phyloP scores from a whole-genome alignment of 1,284 basidiomycete genomes.

The Naganishia sp. region DNA sequence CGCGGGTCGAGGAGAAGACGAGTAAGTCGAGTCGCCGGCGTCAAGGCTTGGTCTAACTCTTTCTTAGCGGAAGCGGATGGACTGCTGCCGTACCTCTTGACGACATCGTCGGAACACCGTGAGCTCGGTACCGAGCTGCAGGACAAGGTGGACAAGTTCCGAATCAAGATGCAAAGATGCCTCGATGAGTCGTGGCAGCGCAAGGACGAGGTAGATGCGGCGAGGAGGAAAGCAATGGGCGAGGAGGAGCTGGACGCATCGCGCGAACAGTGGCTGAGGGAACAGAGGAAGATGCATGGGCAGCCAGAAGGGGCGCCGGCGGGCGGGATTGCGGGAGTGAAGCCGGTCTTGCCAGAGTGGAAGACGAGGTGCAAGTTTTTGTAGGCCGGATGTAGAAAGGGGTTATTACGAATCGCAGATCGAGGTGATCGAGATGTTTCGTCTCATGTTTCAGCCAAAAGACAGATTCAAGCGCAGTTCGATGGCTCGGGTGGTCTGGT shows the following conservation, averaged over 20 bases:
- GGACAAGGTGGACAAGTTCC: conserved; percentile 39
- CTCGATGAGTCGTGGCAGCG: conserved; percentile 48
- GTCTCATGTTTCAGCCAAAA: neutral
- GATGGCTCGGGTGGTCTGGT: too few relatives aligned
- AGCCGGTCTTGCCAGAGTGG: conserved; percentile 26
- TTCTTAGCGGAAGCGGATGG: conserved; percentile 43
- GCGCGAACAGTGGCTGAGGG: conserved; percentile 26
- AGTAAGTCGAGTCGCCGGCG: conserved; percentile 37
- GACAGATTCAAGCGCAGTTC: too few relatives aligned
- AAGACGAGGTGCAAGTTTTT: conserved; percentile 25
- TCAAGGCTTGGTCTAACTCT: neutral
- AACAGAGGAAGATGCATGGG: conserved; percentile 19
- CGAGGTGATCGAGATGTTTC: neutral
- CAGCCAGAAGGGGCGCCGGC: conserved; percentile 9
- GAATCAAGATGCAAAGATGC: conserved; percentile 37
- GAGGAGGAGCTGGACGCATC: conserved; percentile 28
- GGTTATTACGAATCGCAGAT: neutral
- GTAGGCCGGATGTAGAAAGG: conserved; percentile 1
- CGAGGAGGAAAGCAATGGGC: conserved; percentile 20
- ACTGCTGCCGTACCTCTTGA: conserved; percentile 45
- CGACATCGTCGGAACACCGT: conserved; percentile 37
- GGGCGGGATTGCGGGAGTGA: conserved; percentile 12
- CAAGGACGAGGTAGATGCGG: conserved; percentile 29
- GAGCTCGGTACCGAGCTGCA: conserved; percentile 45
- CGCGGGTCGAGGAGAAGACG: conserved; percentile 51